These are phyloP conservation scores for Linum lewisii DNA, from an alignment of 345 rosid species.

Conservation along the genomic window DNA sequence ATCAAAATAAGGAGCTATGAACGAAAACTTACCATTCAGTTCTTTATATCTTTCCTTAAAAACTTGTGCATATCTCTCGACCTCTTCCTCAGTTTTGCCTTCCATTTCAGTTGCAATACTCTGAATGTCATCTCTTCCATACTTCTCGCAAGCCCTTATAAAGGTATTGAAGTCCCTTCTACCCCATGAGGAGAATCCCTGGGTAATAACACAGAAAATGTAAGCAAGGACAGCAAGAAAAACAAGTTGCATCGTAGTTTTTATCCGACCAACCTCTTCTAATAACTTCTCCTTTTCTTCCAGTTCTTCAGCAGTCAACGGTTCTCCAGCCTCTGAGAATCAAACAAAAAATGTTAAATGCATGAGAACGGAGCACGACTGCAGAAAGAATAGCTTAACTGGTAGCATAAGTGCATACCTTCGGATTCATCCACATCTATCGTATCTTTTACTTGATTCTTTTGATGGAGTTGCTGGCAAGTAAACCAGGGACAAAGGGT, in stretches of 20 bases:
- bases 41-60: constrained; percentile 92
- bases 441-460: constrained; percentile 88
- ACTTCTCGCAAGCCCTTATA: constrained; percentile 92
- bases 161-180: constrained; percentile 86
- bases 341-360: constrained; percentile 16
- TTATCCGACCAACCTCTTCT: constrained; percentile 56
- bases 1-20: too few species aligned
- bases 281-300: constrained; percentile 85
- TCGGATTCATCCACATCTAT: constrained; percentile 97
- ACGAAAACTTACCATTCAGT: constrained; percentile 45
- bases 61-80: constrained; percentile 78
- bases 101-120: constrained; percentile 93
- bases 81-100: constrained; percentile 88
- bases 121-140: constrained; percentile 75
- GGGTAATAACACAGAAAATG: constrained; percentile 6
- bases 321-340: constrained; percentile 67
- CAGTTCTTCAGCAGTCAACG: constrained; percentile 91
- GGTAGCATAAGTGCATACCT: constrained; percentile 32
- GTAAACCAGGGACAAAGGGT: neutral
- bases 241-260: constrained; percentile 10
- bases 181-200: constrained; percentile 98
- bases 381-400: neutral
- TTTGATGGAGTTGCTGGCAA: constrained; percentile 91
- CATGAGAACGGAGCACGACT: neutral
- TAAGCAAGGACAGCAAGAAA: constrained; percentile 11